Conservation (phyloP, 306 rosid genomes). For the Prunus kanzakura region DNA sequence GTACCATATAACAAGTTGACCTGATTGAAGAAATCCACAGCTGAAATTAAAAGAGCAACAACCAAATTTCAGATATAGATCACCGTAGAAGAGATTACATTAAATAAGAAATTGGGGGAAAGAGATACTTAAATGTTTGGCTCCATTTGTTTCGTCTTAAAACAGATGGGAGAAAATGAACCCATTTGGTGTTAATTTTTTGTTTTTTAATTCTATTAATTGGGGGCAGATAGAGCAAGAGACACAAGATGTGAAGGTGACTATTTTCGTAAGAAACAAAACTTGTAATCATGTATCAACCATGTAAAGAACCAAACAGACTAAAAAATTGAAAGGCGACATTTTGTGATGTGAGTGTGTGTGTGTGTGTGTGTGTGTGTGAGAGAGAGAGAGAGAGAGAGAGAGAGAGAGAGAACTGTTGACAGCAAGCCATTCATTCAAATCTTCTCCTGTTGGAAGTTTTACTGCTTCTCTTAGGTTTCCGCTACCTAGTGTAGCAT, state of each 20-base stretch:
- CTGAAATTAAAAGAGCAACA: constrained; percentile 50
- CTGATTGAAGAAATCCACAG: constrained; percentile 99
- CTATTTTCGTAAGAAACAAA: background rate
- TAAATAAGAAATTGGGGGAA: constrained; percentile 6
- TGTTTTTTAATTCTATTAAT: background rate
- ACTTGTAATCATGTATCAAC: background rate
- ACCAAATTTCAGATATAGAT: constrained; percentile 30
- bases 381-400: constrained; percentile 15
- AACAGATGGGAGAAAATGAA: constrained; percentile 8
- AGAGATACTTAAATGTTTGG: background rate
- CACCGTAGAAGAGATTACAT: background rate
- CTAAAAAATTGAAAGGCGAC: background rate
- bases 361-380: background rate
- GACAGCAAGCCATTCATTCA: constrained; percentile 99
- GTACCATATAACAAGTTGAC: constrained; percentile 98
- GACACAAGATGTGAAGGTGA: background rate
- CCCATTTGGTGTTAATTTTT: background rate
- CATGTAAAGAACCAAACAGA: background rate
- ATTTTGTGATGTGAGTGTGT: background rate
- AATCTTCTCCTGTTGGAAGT: constrained; percentile 98
- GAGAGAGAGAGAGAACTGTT: constrained; percentile 54
- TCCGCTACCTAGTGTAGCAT: constrained; percentile 97
- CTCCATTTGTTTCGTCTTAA: background rate
- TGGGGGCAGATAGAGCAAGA: background rate
- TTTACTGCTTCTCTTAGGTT: constrained; percentile 99